These are phyloP conservation scores for Porogramme epimiltina DNA, from an alignment of 1,284 basidiomycete genomes.

Conservation along the genomic window DNA sequence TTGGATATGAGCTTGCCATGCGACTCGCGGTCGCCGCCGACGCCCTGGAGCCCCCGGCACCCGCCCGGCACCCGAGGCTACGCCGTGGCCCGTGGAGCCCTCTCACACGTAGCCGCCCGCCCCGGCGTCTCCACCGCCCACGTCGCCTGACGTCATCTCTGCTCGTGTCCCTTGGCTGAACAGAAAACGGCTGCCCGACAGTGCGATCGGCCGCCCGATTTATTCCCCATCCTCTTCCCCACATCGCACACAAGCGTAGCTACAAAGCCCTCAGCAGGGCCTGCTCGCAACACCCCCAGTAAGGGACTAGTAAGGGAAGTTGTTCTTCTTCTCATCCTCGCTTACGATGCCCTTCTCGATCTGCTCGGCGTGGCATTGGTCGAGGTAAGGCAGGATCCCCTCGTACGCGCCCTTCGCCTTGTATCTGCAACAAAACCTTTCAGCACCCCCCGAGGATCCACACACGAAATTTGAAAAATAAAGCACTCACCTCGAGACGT, in stretches of 20 bases:
- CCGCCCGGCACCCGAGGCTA: slow-evolving; percentile 6
- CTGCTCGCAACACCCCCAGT: too few species aligned
- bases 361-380: slow-evolving; percentile 44
- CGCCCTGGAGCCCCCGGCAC: neutral
- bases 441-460: neutral
- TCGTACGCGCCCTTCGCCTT: slow-evolving; percentile 58
- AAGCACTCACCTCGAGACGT: slow-evolving; percentile 46
- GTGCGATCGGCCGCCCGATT: too few species aligned
- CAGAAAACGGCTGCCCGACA: too few species aligned
- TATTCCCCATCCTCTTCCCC: too few species aligned
- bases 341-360: slow-evolving; percentile 24
- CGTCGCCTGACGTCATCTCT: too few species aligned
- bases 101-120: neutral
- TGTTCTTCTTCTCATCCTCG: slow-evolving; percentile 12
- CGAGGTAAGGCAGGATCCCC: slow-evolving; percentile 51
- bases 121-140: neutral
- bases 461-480: neutral
- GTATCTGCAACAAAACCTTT: slow-evolving; percentile 38
- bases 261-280: too few species aligned
- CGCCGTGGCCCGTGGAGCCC: slow-evolving; percentile 1
- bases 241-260: too few species aligned
- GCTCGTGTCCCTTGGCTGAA: too few species aligned
- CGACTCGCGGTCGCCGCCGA: neutral
- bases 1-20: slow-evolving; percentile 1
- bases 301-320: slow-evolving; percentile 21